These are phyloP conservation scores for Boeremia exigua DNA, from an alignment of 2,329 filamentous ascomycete species.

Conservation along the genomic window DNA sequence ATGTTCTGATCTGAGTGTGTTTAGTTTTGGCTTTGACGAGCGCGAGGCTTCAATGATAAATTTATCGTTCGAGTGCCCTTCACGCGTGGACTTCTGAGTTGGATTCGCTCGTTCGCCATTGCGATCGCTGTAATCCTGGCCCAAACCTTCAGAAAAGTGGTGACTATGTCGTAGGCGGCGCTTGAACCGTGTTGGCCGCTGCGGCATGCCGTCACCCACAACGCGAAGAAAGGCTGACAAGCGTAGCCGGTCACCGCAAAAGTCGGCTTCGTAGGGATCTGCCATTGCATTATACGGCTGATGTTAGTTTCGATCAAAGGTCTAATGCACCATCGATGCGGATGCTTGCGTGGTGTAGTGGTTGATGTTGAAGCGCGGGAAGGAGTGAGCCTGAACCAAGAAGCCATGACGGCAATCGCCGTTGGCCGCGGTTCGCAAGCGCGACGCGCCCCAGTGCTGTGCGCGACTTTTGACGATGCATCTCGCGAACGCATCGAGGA, in stretches of 20 bases:
- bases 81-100: too few species aligned
- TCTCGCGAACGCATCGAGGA: slow-evolving; percentile 6
- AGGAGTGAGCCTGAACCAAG: slow-evolving; percentile 15
- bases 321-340: too few species aligned
- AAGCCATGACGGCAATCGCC: slow-evolving; percentile 22
- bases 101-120: not conserved
- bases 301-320: not conserved
- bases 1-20: not conserved
- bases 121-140: not conserved
- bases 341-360: not conserved
- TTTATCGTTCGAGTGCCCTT: not conserved
- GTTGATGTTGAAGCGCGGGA: not conserved
- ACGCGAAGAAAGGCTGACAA: slow-evolving; percentile 33
- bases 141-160: not conserved
- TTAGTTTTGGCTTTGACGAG: not conserved
- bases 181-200: slow-evolving; percentile 31
- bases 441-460: slow-evolving; percentile 8
- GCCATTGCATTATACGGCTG: not conserved
- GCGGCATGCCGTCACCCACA: slow-evolving; percentile 30
- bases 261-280: slow-evolving; percentile 33
- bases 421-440: slow-evolving; percentile 9
- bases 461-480: slow-evolving; percentile 15
- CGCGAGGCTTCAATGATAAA: not conserved
- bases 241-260: slow-evolving; percentile 33
- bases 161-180: slow-evolving; percentile 6